These are phyloP conservation scores for Scytalidium sp. DNA, from an alignment of 2,329 filamentous ascomycete species.

Conservation along the genomic window DNA sequence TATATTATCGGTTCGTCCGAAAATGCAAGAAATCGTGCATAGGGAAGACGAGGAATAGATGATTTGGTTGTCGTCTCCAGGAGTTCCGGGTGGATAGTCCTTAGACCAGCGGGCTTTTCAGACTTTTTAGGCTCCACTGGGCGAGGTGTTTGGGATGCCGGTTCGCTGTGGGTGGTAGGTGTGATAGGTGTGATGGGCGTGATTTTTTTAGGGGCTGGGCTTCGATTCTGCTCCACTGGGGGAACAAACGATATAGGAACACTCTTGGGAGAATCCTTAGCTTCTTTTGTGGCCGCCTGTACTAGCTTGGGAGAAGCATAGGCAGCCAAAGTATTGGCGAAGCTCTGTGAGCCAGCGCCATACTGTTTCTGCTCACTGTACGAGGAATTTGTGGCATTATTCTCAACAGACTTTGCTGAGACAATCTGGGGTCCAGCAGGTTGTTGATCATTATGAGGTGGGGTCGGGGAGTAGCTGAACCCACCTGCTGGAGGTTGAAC, in stretches of 20 bases:
- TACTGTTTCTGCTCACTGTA: not conserved
- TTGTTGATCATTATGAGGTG: not conserved
- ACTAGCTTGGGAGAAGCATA: not conserved
- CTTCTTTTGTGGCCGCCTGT: not conserved
- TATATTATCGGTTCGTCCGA: conserved; percentile 18
- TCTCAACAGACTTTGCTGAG: not conserved
- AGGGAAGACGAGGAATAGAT: conserved; percentile 17
- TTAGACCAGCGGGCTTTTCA: not conserved
- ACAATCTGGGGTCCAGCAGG: not conserved
- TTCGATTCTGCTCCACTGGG: not conserved
- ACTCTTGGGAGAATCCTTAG: not conserved
- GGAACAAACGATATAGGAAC: not conserved
- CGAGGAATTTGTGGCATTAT: not conserved
- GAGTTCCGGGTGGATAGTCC: conserved; percentile 19
- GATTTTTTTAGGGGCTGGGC: not conserved
- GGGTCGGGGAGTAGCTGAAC: not conserved
- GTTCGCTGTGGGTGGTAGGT: too few species aligned
- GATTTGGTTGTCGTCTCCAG: conserved; percentile 14
- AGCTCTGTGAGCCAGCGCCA: not conserved
- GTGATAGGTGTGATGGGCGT: too few species aligned
- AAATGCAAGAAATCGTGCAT: conserved; percentile 24
- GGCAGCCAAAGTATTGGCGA: not conserved
- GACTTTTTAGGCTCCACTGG: too few species aligned
- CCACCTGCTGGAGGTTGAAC: not conserved
- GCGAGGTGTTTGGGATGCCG: too few species aligned